Percentiles rank a stretch among this genome's conserved stretches.
These are phyloP conservation scores for Acanthamoeba divionensis DNA, from an alignment of 208 protist species.

Conservation along the genomic window DNA sequence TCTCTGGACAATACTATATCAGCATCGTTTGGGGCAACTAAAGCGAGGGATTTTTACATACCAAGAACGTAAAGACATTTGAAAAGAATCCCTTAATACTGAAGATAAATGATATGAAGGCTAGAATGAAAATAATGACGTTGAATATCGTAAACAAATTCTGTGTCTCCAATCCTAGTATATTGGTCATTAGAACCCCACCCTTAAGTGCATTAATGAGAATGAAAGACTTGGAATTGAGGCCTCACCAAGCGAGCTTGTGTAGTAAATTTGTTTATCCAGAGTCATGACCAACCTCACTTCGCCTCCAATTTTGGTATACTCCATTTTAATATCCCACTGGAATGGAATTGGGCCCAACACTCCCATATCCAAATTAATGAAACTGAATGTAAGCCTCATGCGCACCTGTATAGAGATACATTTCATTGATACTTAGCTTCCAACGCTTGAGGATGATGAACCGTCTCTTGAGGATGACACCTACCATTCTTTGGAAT, in stretches of 20 bases:
- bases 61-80: constrained; percentile 23
- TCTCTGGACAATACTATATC: neutral
- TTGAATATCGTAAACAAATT: constrained; percentile 41
- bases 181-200: no score
- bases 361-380: constrained; percentile 12
- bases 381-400: constrained; percentile 8
- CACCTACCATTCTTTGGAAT: constrained; percentile 23
- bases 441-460: neutral
- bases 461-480: neutral
- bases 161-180: constrained; percentile 30
- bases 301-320: neutral
- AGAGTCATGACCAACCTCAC: neutral
- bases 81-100: neutral
- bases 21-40: no score
- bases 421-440: neutral
- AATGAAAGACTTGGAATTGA: neutral
- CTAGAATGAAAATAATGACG: neutral
- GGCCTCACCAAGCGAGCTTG: neutral
- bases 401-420: constrained; percentile 1
- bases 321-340: neutral
- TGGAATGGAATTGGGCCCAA: constrained; percentile 28
- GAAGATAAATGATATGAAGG: constrained; percentile 37
- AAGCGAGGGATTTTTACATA: neutral
- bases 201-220: no score
- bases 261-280: constrained; percentile 46